Evolutionary conservation across 148 eudicot species (phyloP).

Genomic region (Rheum nobile): DNA sequence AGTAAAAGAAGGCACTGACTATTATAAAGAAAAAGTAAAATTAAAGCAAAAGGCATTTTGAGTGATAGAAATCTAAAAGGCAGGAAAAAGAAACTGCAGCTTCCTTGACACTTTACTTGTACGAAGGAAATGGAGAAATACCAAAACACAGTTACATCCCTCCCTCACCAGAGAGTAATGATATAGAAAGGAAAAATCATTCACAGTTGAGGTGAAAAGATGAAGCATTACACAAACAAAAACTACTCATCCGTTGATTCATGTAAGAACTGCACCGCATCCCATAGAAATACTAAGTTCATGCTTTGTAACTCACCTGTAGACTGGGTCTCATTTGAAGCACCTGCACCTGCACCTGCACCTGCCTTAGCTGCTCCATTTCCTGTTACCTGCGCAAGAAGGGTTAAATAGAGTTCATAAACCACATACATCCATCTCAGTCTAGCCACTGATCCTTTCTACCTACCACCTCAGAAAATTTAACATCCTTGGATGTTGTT

Average conservation of each 20-base stretch:
- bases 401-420: neutral
- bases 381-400: constrained; percentile 40
- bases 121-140: neutral
- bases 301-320: constrained; percentile 18
- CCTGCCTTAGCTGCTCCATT: constrained; percentile 52
- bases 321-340: constrained; percentile 28
- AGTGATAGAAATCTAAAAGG: neutral
- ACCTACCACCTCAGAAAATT: constrained; percentile 37
- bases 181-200: neutral
- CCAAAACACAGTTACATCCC: neutral
- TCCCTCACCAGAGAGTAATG: neutral
- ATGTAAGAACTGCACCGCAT: neutral
- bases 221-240: neutral
- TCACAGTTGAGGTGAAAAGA: neutral
- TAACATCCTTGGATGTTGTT: constrained; percentile 27
- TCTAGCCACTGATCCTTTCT: constrained; percentile 1
- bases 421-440: constrained; percentile 3
- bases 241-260: constrained; percentile 18
- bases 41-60: neutral
- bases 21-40: neutral
- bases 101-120: neutral
- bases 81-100: neutral
- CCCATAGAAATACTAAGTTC: constrained; percentile 12
- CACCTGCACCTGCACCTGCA: constrained; percentile 21
- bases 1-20: neutral